Evolutionary conservation across 495 filamentous ascomycete species (phyloP).

Genomic region (Cercophora samala): DNA sequence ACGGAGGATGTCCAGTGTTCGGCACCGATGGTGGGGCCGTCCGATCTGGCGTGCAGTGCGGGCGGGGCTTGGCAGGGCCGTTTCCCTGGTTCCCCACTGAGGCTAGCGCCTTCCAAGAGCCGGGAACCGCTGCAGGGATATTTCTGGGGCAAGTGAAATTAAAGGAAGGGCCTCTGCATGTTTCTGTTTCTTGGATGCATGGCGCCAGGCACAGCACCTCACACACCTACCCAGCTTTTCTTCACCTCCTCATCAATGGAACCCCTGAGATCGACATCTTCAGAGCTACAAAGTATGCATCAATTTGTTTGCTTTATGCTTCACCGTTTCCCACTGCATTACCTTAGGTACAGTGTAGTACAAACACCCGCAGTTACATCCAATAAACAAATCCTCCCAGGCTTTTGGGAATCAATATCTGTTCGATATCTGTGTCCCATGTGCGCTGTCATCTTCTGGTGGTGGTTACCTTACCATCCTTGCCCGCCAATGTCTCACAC

Average conservation of each 20-base stretch:
- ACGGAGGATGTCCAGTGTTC: neutral
- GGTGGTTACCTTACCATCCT: too few species aligned
- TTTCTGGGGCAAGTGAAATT: neutral
- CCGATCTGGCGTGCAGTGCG: slow-evolving; percentile 3
- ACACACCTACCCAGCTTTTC: too few species aligned
- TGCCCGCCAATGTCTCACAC: slow-evolving; percentile 8
- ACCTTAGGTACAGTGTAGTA: neutral
- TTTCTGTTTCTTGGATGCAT: neutral
- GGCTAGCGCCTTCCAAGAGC: neutral
- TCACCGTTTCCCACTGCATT: neutral
- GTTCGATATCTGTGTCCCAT: neutral
- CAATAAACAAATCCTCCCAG: neutral
- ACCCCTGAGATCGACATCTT: neutral
- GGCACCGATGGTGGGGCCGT: neutral
- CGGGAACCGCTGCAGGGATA: neutral
- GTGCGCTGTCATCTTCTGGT: neutral
- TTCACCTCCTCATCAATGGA: neutral
- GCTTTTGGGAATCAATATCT: neutral
- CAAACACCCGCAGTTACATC: neutral
- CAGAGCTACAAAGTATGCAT: neutral
- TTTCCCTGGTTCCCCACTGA: neutral
- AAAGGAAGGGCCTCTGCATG: neutral
- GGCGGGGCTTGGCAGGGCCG: neutral
- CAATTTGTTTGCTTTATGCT: neutral
- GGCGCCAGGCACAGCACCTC: neutral